Percentiles rank a stretch among this genome's conserved stretches.
phyloP scores from a whole-genome alignment of 129 eudicot genomes.

The Tanacetum coccineum region DNA sequence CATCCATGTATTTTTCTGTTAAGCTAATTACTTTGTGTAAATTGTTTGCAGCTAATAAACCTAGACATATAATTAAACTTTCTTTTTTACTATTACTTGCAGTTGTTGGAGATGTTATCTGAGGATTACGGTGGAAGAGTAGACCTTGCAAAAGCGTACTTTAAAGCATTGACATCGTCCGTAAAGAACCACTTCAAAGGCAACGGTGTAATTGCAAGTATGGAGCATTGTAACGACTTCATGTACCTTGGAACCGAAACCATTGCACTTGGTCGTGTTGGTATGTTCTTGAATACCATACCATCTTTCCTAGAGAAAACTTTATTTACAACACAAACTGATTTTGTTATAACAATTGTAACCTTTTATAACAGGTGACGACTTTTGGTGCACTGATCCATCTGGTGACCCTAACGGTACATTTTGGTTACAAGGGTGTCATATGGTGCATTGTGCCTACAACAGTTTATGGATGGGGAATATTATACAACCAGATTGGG shows the following conservation, averaged over 20 bases:
- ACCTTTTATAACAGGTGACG: slow-evolving; percentile 52
- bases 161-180: slow-evolving; percentile 68
- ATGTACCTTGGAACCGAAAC: slow-evolving; percentile 96
- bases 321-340: not conserved
- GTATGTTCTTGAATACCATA: slow-evolving; percentile 28
- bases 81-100: not conserved
- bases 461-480: slow-evolving; percentile 98
- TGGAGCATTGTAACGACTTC: slow-evolving; percentile 98
- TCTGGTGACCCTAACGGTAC: slow-evolving; percentile 94
- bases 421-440: slow-evolving; percentile 94
- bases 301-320: no score
- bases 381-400: slow-evolving; percentile 95
- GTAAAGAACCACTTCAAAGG: slow-evolving; percentile 80
- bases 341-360: not conserved
- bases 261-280: slow-evolving; percentile 85
- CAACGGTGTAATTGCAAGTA: slow-evolving; percentile 88
- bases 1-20: slow-evolving; percentile 56
- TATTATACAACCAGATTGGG: slow-evolving; percentile 95
- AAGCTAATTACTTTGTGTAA: not conserved
- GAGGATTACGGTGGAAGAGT: slow-evolving; percentile 94
- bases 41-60: not conserved
- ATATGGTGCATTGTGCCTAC: slow-evolving; percentile 98
- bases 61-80: not conserved
- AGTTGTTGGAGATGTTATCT: slow-evolving; percentile 74
- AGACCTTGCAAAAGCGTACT: slow-evolving; percentile 81